Evolutionary conservation across 2,329 filamentous ascomycete species (phyloP).

Genomic region (Ampelomyces quisqualis): DNA sequence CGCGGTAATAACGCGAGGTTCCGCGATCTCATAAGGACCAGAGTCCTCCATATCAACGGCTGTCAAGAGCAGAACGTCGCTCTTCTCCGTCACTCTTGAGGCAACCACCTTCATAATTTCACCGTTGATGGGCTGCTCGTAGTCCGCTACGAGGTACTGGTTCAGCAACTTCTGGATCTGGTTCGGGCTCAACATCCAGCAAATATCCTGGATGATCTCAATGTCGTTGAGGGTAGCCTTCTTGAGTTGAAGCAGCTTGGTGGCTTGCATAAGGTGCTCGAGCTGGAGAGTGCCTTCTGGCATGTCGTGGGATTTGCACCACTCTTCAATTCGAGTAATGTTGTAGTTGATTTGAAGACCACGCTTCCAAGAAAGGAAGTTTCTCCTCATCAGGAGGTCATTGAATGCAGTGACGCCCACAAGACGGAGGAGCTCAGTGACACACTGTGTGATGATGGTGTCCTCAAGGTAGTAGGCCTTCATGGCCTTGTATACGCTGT

Average conservation of each 20-base stretch:
- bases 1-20: slow-evolving; percentile 92
- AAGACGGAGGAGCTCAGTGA: slow-evolving; percentile 87
- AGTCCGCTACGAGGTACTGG: slow-evolving; percentile 97
- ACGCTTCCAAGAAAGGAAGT: slow-evolving; percentile 99
- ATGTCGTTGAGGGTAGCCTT: slow-evolving; percentile 99
- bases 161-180: slow-evolving; percentile 99
- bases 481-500: slow-evolving; percentile 98
- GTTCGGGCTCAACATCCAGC: slow-evolving; percentile 99
- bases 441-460: slow-evolving; percentile 90
- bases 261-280: slow-evolving; percentile 99
- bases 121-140: slow-evolving; percentile 98
- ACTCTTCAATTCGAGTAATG: slow-evolving; percentile 98
- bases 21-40: slow-evolving; percentile 96
- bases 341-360: slow-evolving; percentile 99
- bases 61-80: slow-evolving; percentile 87
- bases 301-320: slow-evolving; percentile 99
- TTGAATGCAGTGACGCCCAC: slow-evolving; percentile 99
- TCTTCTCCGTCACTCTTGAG: slow-evolving; percentile 95
- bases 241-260: slow-evolving; percentile 96
- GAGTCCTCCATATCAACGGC: slow-evolving; percentile 99
- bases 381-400: slow-evolving; percentile 93
- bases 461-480: slow-evolving; percentile 98
- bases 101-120: slow-evolving; percentile 99
- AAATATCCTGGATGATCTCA: slow-evolving; percentile 99
- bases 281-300: slow-evolving; percentile 95